phyloP scores from a whole-genome alignment of 352 stramenopile species.

The Elongisporangium anandrum region DNA sequence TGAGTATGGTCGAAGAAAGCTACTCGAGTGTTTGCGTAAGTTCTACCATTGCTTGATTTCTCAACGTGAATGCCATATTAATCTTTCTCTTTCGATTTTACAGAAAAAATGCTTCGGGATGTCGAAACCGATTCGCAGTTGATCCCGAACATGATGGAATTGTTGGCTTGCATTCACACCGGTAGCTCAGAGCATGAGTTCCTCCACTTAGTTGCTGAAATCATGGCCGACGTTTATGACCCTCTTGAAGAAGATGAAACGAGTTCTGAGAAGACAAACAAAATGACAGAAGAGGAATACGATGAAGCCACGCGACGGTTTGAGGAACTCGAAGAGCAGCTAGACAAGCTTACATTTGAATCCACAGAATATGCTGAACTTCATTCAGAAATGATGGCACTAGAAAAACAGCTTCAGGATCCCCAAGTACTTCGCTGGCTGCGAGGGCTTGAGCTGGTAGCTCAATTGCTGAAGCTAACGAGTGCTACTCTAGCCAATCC shows the following conservation, averaged over 20 bases:
- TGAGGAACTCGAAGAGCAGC: constrained; percentile 51
- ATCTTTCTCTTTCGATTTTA: constrained; percentile 2
- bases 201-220: constrained; percentile 71
- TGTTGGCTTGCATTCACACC: constrained; percentile 72
- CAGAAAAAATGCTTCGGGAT: constrained; percentile 58
- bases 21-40: constrained; percentile 66
- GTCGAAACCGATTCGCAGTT: constrained; percentile 49
- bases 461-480: constrained; percentile 69
- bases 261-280: constrained; percentile 18
- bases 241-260: constrained; percentile 39
- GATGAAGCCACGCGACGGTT: constrained; percentile 50
- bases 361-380: constrained; percentile 55
- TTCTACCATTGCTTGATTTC: constrained; percentile 1
- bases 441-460: constrained; percentile 68
- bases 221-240: constrained; percentile 76
- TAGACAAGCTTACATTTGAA: constrained; percentile 56
- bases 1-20: constrained; percentile 65
- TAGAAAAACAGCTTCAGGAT: constrained; percentile 69
- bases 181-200: constrained; percentile 74
- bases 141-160: constrained; percentile 65
- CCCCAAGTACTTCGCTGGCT: constrained; percentile 64
- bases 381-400: constrained; percentile 56
- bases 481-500: constrained; percentile 63
- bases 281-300: constrained; percentile 48
- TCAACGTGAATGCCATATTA: constrained; percentile 3